phyloP scores from a whole-genome alignment of 192 early-diverging fungal species.

The Oehlia diaphana region DNA sequence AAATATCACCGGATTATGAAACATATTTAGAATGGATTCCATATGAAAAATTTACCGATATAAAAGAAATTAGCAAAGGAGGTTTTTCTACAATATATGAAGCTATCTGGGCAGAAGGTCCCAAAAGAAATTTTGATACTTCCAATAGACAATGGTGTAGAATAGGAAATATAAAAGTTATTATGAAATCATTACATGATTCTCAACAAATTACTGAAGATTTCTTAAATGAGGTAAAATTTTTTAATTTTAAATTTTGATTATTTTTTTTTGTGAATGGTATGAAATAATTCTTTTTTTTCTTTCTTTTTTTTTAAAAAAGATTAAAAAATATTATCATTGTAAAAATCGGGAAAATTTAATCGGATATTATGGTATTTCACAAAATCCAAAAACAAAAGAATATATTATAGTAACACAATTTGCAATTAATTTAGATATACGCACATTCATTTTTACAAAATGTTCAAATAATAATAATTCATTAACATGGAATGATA shows the following conservation, averaged over 20 bases:
- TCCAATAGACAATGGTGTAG: neutral
- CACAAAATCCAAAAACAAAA: neutral
- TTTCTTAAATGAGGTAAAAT: neutral
- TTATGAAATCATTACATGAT: neutral
- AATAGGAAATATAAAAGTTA: neutral
- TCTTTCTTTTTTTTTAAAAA: neutral
- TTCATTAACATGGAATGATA: conserved; percentile 10
- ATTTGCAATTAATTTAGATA: neutral
- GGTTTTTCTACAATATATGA: neutral
- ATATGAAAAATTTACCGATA: conserved; percentile 1
- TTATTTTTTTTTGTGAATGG: neutral
- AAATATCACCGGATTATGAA: neutral
- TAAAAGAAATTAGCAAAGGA: neutral
- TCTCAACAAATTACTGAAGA: neutral
- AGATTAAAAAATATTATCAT: neutral
- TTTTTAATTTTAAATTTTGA: neutral
- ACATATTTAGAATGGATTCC: neutral
- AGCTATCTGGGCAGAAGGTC: conserved; percentile 11
- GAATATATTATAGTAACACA: conserved; percentile 7
- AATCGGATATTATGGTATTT: neutral
- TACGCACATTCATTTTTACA: neutral
- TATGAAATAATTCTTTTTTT: neutral
- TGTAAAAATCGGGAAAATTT: neutral
- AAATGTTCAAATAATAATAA: neutral
- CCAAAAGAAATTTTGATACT: neutral